phyloP scores from a whole-genome alignment of 345 rosid genomes.

The Eucalyptus urophylla region DNA sequence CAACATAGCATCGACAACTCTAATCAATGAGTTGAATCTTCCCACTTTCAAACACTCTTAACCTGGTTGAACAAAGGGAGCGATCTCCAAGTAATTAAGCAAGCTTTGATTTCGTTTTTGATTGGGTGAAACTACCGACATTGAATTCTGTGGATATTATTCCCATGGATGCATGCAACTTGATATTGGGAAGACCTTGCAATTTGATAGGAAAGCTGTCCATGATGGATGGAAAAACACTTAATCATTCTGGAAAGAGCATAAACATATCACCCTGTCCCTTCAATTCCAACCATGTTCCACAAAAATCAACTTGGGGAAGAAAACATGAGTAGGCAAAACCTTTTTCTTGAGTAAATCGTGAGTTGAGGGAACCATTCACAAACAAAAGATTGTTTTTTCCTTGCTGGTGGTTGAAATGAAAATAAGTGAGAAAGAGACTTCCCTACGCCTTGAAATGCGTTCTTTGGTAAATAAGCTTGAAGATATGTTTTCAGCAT shows the following conservation, averaged over 20 bases:
- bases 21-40: not conserved
- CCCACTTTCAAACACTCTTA: not conserved
- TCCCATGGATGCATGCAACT: not conserved
- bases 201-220: not conserved
- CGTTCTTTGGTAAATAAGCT: not conserved
- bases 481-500: not conserved
- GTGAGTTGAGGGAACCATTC: not conserved
- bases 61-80: not conserved
- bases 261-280: not conserved
- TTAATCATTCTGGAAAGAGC: not conserved
- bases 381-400: not conserved
- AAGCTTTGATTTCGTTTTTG: not conserved
- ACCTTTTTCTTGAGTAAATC: not conserved
- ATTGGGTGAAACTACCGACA: not conserved
- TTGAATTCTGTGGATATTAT: not conserved
- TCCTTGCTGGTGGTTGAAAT: not conserved
- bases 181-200: not conserved
- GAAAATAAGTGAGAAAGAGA: not conserved
- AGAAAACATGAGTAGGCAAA: not conserved
- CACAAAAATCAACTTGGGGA: not conserved
- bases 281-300: not conserved
- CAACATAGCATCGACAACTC: not conserved
- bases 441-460: not conserved
- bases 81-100: not conserved
- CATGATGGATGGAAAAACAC: not conserved